Conservation (phyloP, 495 filamentous ascomycete species). For the Neurospora hispaniola region DNA sequence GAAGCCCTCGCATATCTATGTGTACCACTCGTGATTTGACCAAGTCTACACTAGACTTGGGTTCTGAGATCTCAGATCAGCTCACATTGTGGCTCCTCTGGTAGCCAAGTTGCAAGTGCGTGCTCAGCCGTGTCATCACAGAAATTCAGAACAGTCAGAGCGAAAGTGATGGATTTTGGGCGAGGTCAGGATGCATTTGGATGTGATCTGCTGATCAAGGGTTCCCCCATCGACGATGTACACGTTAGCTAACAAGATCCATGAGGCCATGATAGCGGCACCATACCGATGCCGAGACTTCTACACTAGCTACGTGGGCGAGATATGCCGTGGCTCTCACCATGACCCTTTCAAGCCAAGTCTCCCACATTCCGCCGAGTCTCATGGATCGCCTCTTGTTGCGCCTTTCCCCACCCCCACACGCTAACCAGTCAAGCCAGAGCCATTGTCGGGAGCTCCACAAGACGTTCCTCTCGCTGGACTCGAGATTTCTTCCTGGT, state of each 20-base stretch:
- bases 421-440: neutral
- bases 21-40: neutral
- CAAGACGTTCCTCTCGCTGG: neutral
- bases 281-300: neutral
- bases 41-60: neutral
- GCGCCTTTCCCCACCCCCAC: neutral
- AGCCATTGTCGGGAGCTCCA: neutral
- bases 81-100: neutral
- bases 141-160: neutral
- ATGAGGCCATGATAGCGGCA: neutral
- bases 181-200: neutral
- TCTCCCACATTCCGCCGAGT: neutral
- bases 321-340: neutral
- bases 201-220: neutral
- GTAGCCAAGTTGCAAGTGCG: neutral
- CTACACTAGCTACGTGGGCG: neutral
- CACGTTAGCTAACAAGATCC: neutral
- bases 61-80: neutral
- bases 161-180: neutral
- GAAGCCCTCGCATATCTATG: neutral
- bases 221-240: neutral
- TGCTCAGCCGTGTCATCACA: neutral
- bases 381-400: neutral
- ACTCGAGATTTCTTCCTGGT: neutral
- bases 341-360: neutral